Evolutionary conservation across 2,329 filamentous ascomycete species (phyloP).

Genomic region (Cladosporium sp.): DNA sequence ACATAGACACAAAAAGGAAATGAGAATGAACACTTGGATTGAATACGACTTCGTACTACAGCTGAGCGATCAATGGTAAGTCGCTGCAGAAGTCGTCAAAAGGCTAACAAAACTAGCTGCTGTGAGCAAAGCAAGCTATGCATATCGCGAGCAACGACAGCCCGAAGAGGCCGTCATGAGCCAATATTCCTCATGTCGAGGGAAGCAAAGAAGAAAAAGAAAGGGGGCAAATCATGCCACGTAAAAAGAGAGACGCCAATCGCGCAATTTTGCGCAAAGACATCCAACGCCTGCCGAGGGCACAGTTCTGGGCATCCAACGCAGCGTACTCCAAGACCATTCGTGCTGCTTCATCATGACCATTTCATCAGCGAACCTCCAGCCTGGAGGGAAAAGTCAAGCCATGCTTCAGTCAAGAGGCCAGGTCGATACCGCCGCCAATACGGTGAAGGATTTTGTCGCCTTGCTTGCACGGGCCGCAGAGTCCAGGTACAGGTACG

Average conservation of each 20-base stretch:
- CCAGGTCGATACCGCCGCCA: conserved; percentile 9
- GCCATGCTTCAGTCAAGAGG: not conserved
- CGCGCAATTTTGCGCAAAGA: not conserved
- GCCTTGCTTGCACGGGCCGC: conserved; percentile 6
- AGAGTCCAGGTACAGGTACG: conserved; percentile 4
- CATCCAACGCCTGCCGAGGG: not conserved
- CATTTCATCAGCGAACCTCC: not conserved
- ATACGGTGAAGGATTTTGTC: conserved; percentile 4
- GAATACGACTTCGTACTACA: not conserved
- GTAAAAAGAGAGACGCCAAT: not conserved
- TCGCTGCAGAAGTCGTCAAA: not conserved
- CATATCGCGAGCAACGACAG: not conserved
- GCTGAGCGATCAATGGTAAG: not conserved
- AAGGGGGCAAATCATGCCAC: not conserved
- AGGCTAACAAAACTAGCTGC: not conserved
- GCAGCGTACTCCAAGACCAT: not conserved
- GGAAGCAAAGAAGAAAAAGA: not conserved
- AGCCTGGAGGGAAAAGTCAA: not conserved
- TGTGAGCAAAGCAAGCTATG: not conserved
- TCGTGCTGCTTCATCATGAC: not conserved
- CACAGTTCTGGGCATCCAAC: not conserved
- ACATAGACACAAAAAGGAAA: not conserved
- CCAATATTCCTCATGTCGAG: not conserved
- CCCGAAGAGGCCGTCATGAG: not conserved
- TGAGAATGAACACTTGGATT: not conserved